Conservation (phyloP, 805 yeast species). For the Metschnikowia lochheadii region DNA sequence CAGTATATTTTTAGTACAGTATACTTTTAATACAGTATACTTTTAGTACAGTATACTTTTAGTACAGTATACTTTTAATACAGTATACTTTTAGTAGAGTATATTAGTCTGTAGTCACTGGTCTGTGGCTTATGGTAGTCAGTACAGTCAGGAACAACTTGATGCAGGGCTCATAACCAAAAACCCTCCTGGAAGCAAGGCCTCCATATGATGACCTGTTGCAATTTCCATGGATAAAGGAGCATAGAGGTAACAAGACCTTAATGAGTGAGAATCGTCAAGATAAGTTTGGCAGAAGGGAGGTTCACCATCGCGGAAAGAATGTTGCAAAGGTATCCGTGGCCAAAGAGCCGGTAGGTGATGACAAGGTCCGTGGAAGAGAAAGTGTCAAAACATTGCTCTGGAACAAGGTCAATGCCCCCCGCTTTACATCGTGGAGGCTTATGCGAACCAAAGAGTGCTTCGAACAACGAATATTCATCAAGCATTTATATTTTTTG, state of each 20-base stretch:
- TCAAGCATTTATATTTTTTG: no score
- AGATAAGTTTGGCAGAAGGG: conserved; percentile 13
- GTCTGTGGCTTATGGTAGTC: no score
- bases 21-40: no score
- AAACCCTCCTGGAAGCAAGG: conserved; percentile 69
- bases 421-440: conserved; percentile 45
- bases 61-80: no score
- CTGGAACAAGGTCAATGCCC: conserved; percentile 38
- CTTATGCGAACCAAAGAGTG: conserved; percentile 19
- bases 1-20: no score
- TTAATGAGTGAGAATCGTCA: conserved; percentile 29
- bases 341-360: conserved; percentile 5
- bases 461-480: conserved; percentile 6
- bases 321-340: conserved; percentile 17
- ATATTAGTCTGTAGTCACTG: no score
- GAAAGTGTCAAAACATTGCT: conserved; percentile 39
- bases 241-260: conserved; percentile 38
- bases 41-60: no score
- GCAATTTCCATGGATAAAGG: conserved; percentile 78
- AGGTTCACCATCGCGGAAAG: conserved; percentile 7
- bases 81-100: no score
- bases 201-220: conserved; percentile 76
- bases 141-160: no score
- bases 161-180: no score
- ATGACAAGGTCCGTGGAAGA: conserved; percentile 10